Evolutionary conservation across 345 rosid species (phyloP), one percentile per base, ranked within the genome.

Genomic region (Eucalyptus paniculata): DNA sequence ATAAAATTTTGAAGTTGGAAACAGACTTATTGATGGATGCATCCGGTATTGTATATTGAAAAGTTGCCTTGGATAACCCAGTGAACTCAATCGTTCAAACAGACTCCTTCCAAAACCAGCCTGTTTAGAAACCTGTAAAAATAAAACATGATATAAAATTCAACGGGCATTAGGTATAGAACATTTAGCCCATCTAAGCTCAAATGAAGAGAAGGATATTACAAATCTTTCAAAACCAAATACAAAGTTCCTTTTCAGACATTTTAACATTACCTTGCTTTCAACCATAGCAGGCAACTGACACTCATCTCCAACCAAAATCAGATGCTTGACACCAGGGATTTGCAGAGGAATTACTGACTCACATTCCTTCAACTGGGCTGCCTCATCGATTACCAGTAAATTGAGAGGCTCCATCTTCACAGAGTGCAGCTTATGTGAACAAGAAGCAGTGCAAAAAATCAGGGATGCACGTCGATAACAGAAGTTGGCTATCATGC

Each of bases 1-100:
- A n/a, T 96, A 96, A 89, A 96, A 95, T 12, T 89, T 89, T 58
- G 62, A 88, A 88, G 92, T 97, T 1, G 99, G 98, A 62, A 97
- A 96, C 86, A 8, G 77, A 89, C 97, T 94, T 32, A 97, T 96
- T 3, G 93, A 90, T 14, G 98, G 99, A 92, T 97, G 99, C 99
- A 97, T 97, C 40, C 99, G 90, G 89, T 96, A 95, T 89, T 96
- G 99, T 54, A 92, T 92, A 86, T 93, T 88, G 14, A 97, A 88
- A 45, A 94, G 93, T 56, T 95, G 96, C 72, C 93, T 95, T 8
- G 89, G 4, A 32, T 95, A 92, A 23, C 93, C 95, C 58, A 95
- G 88, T 2, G 87, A 16, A 53, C 89, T 94, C 89, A 96, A 89
- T 89, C 98, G 95, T 56, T 94, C 95, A 88, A 95, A 95, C 87